These are phyloP conservation scores for Tuber brumale DNA, from an alignment of 495 filamentous ascomycete genomes.

Conservation along the genomic window DNA sequence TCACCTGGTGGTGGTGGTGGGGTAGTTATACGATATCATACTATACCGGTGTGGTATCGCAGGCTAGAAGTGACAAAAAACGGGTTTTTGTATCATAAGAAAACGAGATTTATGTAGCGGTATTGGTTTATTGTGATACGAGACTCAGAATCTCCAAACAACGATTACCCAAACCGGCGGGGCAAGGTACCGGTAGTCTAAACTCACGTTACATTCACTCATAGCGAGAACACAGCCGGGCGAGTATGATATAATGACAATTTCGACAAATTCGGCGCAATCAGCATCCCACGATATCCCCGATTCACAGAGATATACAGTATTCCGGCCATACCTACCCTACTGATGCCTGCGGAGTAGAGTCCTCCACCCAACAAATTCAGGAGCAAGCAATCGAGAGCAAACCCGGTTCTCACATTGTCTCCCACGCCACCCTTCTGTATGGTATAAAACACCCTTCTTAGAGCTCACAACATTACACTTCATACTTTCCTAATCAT, in stretches of 20 bases:
- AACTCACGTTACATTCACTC: not conserved
- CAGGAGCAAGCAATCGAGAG: not conserved
- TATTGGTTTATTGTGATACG: too few species aligned
- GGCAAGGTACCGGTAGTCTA: too few species aligned
- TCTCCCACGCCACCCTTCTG: not conserved
- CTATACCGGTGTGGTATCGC: too few species aligned
- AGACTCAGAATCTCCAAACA: too few species aligned
- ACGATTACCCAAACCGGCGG: too few species aligned
- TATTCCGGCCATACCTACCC: not conserved
- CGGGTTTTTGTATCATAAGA: too few species aligned
- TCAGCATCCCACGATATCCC: not conserved
- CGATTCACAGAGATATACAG: not conserved
- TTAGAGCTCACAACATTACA: slow-evolving; percentile 7
- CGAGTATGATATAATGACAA: not conserved
- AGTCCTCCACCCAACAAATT: not conserved
- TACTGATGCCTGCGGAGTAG: not conserved
- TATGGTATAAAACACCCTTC: not conserved
- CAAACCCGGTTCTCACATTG: not conserved
- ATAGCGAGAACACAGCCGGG: not conserved
- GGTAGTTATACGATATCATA: too few species aligned
- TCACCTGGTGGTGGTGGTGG: too few species aligned
- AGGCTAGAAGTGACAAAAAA: too few species aligned
- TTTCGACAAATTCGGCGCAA: not conserved
- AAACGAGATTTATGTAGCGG: too few species aligned
- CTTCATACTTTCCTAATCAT: not conserved